A percentile compares a stretch with the other conserved stretches of the same genome.
Evolutionary conservation across 129 eudicot genomes (phyloP).

Genomic region (Gnaphalium uliginosum): DNA sequence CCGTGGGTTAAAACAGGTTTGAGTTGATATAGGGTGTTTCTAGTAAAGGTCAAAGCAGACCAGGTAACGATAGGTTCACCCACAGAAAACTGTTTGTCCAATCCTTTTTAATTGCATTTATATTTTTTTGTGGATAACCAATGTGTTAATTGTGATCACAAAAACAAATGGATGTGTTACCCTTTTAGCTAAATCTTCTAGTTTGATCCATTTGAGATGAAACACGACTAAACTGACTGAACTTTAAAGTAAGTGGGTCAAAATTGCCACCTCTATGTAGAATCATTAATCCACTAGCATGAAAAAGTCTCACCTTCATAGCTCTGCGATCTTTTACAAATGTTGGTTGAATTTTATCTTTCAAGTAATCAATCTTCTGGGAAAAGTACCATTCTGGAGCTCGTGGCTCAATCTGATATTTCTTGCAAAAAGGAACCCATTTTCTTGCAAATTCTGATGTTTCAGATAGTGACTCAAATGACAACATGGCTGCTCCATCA

Average conservation of each 20-base stretch:
- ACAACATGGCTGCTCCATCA: conserved; percentile 98
- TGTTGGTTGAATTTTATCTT: conserved; percentile 88
- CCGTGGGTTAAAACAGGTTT: not conserved
- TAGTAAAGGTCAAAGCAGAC: not conserved
- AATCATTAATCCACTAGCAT: not conserved
- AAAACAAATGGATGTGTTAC: not conserved
- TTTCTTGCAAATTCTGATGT: conserved; percentile 95
- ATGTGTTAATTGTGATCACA: not conserved
- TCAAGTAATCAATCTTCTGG: conserved; percentile 88
- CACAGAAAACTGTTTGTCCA: not conserved
- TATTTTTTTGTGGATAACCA: not conserved
- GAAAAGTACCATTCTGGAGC: conserved; percentile 98
- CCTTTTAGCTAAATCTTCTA: not conserved
- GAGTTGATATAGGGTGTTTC: not conserved
- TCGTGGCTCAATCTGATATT: conserved; percentile 89
- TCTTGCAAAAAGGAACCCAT: conserved; percentile 97
- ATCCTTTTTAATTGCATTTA: not conserved
- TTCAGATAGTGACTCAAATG: conserved; percentile 95
- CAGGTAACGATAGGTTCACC: not conserved
- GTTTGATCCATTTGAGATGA: not conserved
- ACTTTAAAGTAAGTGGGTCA: not conserved
- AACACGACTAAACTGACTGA: not conserved
- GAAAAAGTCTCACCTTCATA: conserved; percentile 65
- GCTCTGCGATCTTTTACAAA: conserved; percentile 99
- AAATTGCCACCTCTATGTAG: not conserved